Base-by-base conservation (phyloP, 176 grass and related monocot species). In the Oryza nivara region DNA sequence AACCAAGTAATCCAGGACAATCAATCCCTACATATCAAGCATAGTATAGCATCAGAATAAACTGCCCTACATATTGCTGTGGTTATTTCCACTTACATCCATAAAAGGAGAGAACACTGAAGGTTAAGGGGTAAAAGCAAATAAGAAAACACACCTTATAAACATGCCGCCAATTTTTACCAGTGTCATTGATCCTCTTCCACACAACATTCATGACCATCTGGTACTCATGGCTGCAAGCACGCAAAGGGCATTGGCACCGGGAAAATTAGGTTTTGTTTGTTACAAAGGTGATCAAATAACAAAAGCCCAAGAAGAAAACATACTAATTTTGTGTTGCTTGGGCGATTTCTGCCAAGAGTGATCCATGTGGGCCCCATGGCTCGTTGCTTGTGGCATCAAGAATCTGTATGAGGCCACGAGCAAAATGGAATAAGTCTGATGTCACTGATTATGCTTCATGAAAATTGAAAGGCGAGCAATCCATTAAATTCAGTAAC, bases 161-260 rank as follows among this genome's bases (percentile, higher is more conserved):
- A 79, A 96, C 96, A 81, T 99, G 96, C 51, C 96, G 92, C 96
- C 96, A 99, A 52, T 99, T 99, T 89, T 99, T 99, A 30, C 93
- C 93, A 23, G 93, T 99, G 44, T 99, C 96, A 70, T 87, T 99
- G 70, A 99, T 90, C 88, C 96, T 94, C 91, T 99, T 99, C 96
- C 96, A 99, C 67, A 99, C 89, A 71, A 99, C 85, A 78, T 88
- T 90, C 96, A 99, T 94, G 60, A 99, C 88, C 91, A 99, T 94
- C 87, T 92, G 91, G 41, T 99, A 99, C 85, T 99, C 96, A 28
- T 96, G 88, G 88, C 96, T 99, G 86, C 71, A 86, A 54, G 84
- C 58, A 74, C 17, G 32, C 22, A 36, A 86, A 84, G 45, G 75
- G 54, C 17, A 66, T 91, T 51, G 80, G 67, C 69, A 70, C 44